Evolutionary conservation across 768 basidiomycete genomes (phyloP), one percentile per base, ranked within the genome.

Genomic region (Boletus rufocinnamomeus): DNA sequence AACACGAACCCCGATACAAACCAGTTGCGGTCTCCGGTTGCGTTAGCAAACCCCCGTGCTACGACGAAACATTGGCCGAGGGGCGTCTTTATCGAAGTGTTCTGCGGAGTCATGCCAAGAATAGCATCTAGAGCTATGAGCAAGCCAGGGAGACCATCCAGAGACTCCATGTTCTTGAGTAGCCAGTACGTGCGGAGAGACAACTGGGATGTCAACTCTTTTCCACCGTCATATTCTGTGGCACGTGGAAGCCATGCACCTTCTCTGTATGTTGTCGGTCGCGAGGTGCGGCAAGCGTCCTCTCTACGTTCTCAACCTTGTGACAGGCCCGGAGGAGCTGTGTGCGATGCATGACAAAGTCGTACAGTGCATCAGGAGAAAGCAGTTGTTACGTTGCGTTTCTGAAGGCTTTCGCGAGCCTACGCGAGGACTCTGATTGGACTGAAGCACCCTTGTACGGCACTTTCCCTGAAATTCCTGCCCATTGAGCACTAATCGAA

Each of bases 81-180:
- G 54, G 8, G 28, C 30, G 2, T 63, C 47, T 11, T 48, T 52
- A 48, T 73, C 51, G 23, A 70, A 73, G 21, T 57, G 27, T 30
- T 62, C 48, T 50, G 58, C 0, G 62, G 66, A 0, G 52, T n/a
- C 50, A 50, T 35, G 9, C 21, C 30, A 13, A 63, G 57, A 9
- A 64, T 43, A 16, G 63, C 59, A 2, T 64, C 68, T 17, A 69
- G 70, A 1, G 62, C 71, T 4, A 62, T 67, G 13, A 61, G 46
- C 50, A 87, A 60, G 1, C 79, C 86, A 2, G 84, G 80, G 2
- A 89, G 75, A 4, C 86, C 86, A 58, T 88, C 85, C 52, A 88
- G 66, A 54, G 84, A 86, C 21, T 63, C 70, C 45, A 65, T n/a
- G 66, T 88, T 88, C 44, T 76, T 68, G 21, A 61, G 55, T 16